Conservation (phyloP, 495 filamentous ascomycete species). For the Thozetella sp. region DNA sequence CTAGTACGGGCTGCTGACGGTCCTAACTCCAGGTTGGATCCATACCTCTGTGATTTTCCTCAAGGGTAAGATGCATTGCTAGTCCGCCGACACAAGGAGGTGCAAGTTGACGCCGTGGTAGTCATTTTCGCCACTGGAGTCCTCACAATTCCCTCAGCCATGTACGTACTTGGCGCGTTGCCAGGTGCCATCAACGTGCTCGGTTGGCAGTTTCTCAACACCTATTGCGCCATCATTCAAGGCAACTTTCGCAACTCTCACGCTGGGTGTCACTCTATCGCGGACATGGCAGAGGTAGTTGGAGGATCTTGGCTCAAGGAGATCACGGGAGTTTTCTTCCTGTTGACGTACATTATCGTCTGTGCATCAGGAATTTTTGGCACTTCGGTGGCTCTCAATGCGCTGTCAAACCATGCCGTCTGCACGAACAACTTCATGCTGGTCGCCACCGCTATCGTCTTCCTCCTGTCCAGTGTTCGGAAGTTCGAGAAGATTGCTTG, state of each 20-base stretch:
- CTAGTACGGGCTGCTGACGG: neutral
- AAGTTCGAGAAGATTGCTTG: constrained; percentile 49
- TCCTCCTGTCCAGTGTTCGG: constrained; percentile 44
- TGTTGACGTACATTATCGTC: constrained; percentile 47
- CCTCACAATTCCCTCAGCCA: constrained; percentile 30
- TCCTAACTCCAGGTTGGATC: constrained; percentile 33
- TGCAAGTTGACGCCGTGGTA: constrained; percentile 6
- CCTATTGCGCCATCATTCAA: constrained; percentile 31
- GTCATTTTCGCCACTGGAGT: constrained; percentile 52
- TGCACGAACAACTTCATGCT: constrained; percentile 49
- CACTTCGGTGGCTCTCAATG: constrained; percentile 37
- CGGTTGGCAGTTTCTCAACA: constrained; percentile 43
- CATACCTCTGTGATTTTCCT: constrained; percentile 58
- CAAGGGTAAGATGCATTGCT: constrained; percentile 27
- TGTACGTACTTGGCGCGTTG: constrained; percentile 40
- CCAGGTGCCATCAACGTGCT: constrained; percentile 39
- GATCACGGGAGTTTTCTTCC: constrained; percentile 44
- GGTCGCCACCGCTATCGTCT: constrained; percentile 35
- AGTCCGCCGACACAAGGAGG: neutral
- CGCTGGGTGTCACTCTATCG: constrained; percentile 36
- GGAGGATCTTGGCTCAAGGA: constrained; percentile 27
- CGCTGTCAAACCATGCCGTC: constrained; percentile 42
- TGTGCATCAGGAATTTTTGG: constrained; percentile 50
- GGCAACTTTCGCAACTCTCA: constrained; percentile 36
- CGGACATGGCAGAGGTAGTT: constrained; percentile 37